phyloP scores from a whole-genome alignment of 2,329 filamentous ascomycete genomes.

The Colletotrichum horii region DNA sequence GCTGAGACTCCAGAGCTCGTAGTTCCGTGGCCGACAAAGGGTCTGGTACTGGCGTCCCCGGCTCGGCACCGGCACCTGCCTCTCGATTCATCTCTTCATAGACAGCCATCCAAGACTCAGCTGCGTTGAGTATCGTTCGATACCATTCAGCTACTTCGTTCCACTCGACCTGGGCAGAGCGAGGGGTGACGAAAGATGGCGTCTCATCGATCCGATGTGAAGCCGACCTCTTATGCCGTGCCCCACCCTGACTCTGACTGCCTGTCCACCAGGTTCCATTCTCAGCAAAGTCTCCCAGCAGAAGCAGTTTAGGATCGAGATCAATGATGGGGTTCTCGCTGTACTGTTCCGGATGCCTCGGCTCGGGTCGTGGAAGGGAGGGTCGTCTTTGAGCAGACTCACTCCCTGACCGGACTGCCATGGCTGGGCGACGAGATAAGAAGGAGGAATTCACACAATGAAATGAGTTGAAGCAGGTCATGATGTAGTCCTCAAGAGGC shows the following conservation, averaged over 20 bases:
- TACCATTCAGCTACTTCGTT: conserved; percentile 76
- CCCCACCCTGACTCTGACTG: conserved; percentile 60
- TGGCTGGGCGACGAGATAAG: conserved; percentile 41
- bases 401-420: conserved; percentile 19
- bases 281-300: conserved; percentile 78
- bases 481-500: conserved; percentile 78
- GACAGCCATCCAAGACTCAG: conserved; percentile 66
- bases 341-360: conserved; percentile 36
- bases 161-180: conserved; percentile 79
- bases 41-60: background rate
- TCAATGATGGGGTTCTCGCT: conserved; percentile 57
- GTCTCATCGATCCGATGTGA: conserved; percentile 37
- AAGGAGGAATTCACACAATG: conserved; percentile 82
- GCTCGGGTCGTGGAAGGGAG: conserved; percentile 37
- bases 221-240: conserved; percentile 34
- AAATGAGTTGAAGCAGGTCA: conserved; percentile 70
- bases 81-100: conserved; percentile 55
- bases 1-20: conserved; percentile 50
- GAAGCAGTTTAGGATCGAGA: conserved; percentile 75
- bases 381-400: conserved; percentile 33
- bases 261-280: conserved; percentile 86
- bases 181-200: conserved; percentile 54
- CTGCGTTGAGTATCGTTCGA: conserved; percentile 69
- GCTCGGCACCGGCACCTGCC: conserved; percentile 28
- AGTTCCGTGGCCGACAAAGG: conserved; percentile 39